Evolutionary conservation across 176 grass and related monocot genomes (phyloP).

Genomic region (Triticum dicoccoides): DNA sequence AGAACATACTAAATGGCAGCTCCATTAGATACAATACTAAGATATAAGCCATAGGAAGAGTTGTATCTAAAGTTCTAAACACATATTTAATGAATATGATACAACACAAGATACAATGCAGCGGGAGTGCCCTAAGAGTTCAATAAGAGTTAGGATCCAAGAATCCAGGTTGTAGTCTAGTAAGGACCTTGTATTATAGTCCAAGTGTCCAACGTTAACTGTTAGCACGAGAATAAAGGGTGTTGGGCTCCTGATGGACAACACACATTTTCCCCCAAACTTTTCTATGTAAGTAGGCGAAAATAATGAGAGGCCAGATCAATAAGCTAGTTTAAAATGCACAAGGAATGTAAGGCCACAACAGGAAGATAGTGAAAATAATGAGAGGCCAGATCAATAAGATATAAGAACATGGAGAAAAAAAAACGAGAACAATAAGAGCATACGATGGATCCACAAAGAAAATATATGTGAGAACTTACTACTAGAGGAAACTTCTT

Average conservation of each 20-base stretch:
- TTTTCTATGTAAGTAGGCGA: not conserved
- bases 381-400: not conserved
- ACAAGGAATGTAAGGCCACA: not conserved
- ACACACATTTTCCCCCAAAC: not conserved
- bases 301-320: not conserved
- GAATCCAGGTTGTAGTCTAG: not conserved
- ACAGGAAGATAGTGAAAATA: not conserved
- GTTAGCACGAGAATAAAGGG: not conserved
- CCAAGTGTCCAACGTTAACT: not conserved
- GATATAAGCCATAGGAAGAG: not conserved
- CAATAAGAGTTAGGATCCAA: not conserved
- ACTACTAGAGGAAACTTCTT: constrained; percentile 65
- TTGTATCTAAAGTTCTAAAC: not conserved
- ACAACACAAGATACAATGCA: not conserved
- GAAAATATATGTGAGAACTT: constrained; percentile 34
- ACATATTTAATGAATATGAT: not conserved
- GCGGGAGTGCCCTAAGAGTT: not conserved
- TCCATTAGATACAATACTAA: not conserved
- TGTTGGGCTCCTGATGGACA: not conserved
- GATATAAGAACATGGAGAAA: not conserved
- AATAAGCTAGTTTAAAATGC: constrained; percentile 9
- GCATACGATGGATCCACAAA: not conserved
- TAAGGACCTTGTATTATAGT: no score
- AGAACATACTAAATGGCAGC: no score
- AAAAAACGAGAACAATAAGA: not conserved